Conservation (phyloP, 2,329 filamentous ascomycete species). For the Botrytis hyacinthi region DNA sequence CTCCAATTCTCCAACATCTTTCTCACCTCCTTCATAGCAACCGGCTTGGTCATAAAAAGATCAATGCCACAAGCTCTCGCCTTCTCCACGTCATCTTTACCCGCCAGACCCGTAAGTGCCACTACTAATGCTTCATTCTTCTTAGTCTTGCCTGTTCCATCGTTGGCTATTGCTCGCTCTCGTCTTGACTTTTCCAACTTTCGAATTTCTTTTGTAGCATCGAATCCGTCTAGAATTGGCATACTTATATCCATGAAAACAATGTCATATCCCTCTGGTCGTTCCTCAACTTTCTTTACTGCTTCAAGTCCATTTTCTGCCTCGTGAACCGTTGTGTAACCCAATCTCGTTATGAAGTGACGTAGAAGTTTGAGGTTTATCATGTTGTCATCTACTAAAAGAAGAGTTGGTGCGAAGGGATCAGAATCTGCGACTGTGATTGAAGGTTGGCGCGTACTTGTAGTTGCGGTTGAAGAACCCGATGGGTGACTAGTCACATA, state of each 20-base stretch:
- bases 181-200: conserved; percentile 49
- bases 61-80: conserved; percentile 41
- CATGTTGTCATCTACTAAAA: conserved; percentile 46
- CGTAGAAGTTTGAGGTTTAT: conserved; percentile 44
- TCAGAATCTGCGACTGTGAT: not conserved
- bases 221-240: conserved; percentile 54
- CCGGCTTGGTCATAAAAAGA: conserved; percentile 43
- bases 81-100: conserved; percentile 39
- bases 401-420: conserved; percentile 28
- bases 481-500: not conserved
- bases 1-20: conserved; percentile 42
- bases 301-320: conserved; percentile 50
- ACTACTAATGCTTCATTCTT: conserved; percentile 39
- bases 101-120: conserved; percentile 42
- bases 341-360: conserved; percentile 42
- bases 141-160: conserved; percentile 25
- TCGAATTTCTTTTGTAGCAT: conserved; percentile 44
- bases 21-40: conserved; percentile 43
- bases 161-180: conserved; percentile 23
- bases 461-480: not conserved
- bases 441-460: not conserved
- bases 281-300: conserved; percentile 43
- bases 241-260: conserved; percentile 53
- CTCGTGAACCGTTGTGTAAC: conserved; percentile 43
- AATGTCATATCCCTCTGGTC: conserved; percentile 42